These are phyloP conservation scores for Friedmanniomyces simplex DNA, from an alignment of 495 filamentous ascomycete genomes.

Conservation along the genomic window DNA sequence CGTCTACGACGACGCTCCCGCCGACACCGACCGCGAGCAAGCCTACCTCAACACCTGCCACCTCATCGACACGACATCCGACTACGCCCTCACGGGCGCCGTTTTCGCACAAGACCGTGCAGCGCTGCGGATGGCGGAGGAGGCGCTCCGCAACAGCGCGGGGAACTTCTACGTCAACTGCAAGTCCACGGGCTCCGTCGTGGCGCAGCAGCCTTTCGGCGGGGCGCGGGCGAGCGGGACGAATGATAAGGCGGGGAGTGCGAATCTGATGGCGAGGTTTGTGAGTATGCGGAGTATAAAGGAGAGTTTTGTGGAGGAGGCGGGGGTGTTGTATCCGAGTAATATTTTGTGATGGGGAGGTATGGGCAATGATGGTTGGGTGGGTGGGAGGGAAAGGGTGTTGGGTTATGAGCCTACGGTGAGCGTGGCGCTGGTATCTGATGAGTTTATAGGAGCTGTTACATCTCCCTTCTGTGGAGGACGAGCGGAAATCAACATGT, in stretches of 20 bases:
- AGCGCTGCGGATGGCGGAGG: slow-evolving; percentile 30
- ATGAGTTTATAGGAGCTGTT: not conserved
- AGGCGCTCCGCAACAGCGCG: slow-evolving; percentile 31
- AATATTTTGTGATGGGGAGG: not conserved
- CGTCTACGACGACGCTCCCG: slow-evolving; percentile 46
- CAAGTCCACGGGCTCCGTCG: slow-evolving; percentile 34
- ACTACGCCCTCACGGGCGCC: slow-evolving; percentile 35
- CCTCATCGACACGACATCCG: slow-evolving; percentile 29
- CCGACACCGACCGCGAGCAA: slow-evolving; percentile 12
- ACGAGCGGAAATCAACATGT: too few relatives aligned
- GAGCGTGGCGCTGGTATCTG: not conserved
- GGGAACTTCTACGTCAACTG: slow-evolving; percentile 38
- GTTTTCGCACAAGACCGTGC: slow-evolving; percentile 33
- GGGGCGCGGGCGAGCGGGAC: slow-evolving; percentile 34
- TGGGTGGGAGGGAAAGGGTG: not conserved
- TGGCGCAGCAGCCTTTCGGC: slow-evolving; percentile 37
- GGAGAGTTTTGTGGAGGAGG: slow-evolving; percentile 31
- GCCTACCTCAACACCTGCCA: slow-evolving; percentile 27
- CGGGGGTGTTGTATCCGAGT: slow-evolving; percentile 30
- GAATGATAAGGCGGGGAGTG: slow-evolving; percentile 36
- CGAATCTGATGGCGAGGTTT: slow-evolving; percentile 31
- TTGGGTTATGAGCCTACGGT: not conserved
- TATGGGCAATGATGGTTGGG: too few relatives aligned
- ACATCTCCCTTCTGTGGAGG: not conserved
- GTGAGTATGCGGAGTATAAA: slow-evolving; percentile 35